Evolutionary conservation across 192 early-diverging fungal species (phyloP), one percentile per base, ranked within the genome.

Genomic region (Martensiomyces pterosporus): DNA sequence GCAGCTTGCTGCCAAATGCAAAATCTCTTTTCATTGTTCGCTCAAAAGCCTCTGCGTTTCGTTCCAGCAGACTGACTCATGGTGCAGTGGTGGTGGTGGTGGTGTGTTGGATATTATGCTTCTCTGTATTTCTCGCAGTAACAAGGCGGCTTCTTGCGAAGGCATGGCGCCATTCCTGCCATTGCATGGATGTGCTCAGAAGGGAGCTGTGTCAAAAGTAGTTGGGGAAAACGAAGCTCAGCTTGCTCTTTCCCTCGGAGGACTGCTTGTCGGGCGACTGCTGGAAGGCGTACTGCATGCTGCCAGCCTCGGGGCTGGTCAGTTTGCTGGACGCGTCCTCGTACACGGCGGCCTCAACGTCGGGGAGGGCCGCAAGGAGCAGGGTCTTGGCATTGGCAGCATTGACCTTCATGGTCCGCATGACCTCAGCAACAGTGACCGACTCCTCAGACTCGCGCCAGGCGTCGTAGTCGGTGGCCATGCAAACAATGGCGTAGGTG

Each of bases 401-500:
- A 71, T 99, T 99, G 50, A 79, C 80, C 48, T 78, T 81, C 79
- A 98, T 80, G 67, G 91, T 97, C 24, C 79, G 78, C 76, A 99
- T 85, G 33, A 92, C 90, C 43, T 80, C 80, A 45, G 88, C 84
- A 12, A 91, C 88, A 8, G 84, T 86, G 34, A 99, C 97, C 9
- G 82, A 75, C 50, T 89, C 92, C 42, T 85, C 86, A 7, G 79
- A 70, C 46, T 81, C 77, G 55, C 80, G 81, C 89, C 89, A 91
- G 65, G 84, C 85, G 64, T 99, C 97, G 61, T 98, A 99, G 79
- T 99, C 97, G 24, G 97, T 99, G 24, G 89, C 85, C 97, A 99
- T 99, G 79, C 97, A 99, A 24, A 99, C 80, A 82, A 97, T 90
- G 55, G 94, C 90, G 61, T 99, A 99, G 12, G 88, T 91, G 61